phyloP scores from a whole-genome alignment of 371 early-diverging fungal species.

The Blastocladiella emersonii region DNA sequence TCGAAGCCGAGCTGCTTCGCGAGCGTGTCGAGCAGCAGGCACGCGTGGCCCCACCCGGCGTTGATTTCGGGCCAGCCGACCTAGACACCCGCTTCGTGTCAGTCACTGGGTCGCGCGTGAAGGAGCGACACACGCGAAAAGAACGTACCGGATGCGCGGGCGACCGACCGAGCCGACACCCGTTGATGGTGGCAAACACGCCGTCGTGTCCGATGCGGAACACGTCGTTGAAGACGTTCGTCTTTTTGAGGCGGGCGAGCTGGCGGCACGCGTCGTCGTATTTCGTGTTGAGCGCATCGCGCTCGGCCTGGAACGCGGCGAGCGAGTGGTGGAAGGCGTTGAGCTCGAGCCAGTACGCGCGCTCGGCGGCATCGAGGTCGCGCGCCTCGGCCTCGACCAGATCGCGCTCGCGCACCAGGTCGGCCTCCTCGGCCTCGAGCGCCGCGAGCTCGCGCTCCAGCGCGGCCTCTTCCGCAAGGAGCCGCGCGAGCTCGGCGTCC shows the following conservation, averaged over 20 bases:
- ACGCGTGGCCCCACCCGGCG: conserved; percentile 87
- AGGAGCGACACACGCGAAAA: conserved; percentile 21
- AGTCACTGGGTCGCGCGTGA: not conserved
- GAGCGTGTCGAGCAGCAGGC: conserved; percentile 71
- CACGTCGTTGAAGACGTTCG: conserved; percentile 84
- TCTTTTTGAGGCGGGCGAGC: conserved; percentile 69
- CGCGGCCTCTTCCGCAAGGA: not conserved
- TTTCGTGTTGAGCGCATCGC: conserved; percentile 59
- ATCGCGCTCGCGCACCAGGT: not conserved
- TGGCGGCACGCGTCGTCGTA: conserved; percentile 62
- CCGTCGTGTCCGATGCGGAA: conserved; percentile 78
- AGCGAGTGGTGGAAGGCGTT: conserved; percentile 52
- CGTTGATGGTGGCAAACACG: conserved; percentile 83
- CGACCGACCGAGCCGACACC: conserved; percentile 75
- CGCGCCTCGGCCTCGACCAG: conserved; percentile 39
- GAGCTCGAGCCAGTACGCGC: conserved; percentile 46
- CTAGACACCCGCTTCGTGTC: conserved; percentile 19
- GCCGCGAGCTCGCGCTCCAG: not conserved
- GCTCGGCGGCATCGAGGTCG: conserved; percentile 46
- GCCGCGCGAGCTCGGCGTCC: not conserved
- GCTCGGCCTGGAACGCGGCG: conserved; percentile 51
- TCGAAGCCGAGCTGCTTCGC: conserved; percentile 67
- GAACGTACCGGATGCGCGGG: conserved; percentile 46
- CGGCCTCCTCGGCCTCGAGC: not conserved
- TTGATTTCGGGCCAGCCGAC: conserved; percentile 94